Conservation (phyloP, 129 eudicot species). For the Flaveria brownii region DNA sequence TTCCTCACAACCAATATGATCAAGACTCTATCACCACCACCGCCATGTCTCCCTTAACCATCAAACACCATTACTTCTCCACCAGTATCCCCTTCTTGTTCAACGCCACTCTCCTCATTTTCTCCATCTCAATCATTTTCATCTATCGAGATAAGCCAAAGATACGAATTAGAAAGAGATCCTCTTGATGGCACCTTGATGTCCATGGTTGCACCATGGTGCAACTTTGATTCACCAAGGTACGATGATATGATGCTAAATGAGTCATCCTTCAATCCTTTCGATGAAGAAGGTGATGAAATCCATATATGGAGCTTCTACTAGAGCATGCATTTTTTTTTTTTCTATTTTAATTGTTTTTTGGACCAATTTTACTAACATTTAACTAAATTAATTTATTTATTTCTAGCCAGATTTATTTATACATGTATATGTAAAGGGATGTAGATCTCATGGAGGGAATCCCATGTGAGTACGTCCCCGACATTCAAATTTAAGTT, state of each 20-base stretch:
- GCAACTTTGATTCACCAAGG: conserved; percentile 62
- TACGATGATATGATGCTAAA: conserved; percentile 51
- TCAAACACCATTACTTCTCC: conserved; percentile 39
- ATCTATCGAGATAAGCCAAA: conserved; percentile 28
- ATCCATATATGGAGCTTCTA: conserved; percentile 73
- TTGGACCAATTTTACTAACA: conserved; percentile 25
- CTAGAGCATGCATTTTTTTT: conserved; percentile 25
- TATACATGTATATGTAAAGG: conserved; percentile 25
- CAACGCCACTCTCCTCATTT: conserved; percentile 22
- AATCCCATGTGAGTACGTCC: conserved; percentile 31
- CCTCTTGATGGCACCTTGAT: conserved; percentile 33
- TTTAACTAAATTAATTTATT: conserved; percentile 8
- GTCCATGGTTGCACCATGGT: conserved; percentile 54
- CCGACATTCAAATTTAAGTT: conserved; percentile 35
- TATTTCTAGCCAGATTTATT: neutral
- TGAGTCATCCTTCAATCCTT: conserved; percentile 47
- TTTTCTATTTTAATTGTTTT: neutral
- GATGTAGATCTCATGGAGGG: conserved; percentile 34
- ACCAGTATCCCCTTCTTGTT: conserved; percentile 19
- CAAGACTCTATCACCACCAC: conserved; percentile 3
- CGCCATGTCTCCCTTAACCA: conserved; percentile 75
- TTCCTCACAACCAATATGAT: conserved; percentile 43
- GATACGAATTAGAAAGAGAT: neutral
- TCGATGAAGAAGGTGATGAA: conserved; percentile 57
- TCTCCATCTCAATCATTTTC: conserved; percentile 34